These are phyloP conservation scores for Chaetomium sp. DNA, from an alignment of 2,329 filamentous ascomycete genomes.

Conservation along the genomic window DNA sequence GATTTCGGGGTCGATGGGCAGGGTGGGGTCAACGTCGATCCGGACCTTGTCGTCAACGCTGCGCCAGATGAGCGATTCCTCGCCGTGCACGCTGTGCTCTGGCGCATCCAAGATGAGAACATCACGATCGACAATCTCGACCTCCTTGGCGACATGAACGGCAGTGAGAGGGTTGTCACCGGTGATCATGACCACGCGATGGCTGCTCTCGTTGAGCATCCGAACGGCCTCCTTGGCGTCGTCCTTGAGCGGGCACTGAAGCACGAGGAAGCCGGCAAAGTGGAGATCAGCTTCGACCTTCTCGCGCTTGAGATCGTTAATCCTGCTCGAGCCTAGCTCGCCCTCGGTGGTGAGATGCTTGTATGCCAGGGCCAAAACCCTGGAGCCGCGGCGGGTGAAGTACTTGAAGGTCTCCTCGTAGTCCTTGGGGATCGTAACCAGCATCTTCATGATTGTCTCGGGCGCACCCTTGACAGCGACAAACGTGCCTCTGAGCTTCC, in stretches of 20 bases:
- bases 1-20: constrained; percentile 79
- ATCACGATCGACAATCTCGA: constrained; percentile 96
- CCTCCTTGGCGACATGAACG: constrained; percentile 90
- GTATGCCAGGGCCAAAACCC: constrained; percentile 90
- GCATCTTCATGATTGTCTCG: constrained; percentile 94
- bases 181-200: constrained; percentile 98
- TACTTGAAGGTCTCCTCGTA: constrained; percentile 99
- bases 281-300: constrained; percentile 80
- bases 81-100: constrained; percentile 79
- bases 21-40: constrained; percentile 81
- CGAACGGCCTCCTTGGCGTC: constrained; percentile 91
- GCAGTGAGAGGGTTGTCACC: constrained; percentile 97
- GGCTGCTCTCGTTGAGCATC: constrained; percentile 98
- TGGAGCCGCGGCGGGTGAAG: constrained; percentile 92
- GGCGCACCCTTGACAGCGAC: constrained; percentile 96
- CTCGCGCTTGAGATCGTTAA: constrained; percentile 94
- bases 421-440: constrained; percentile 76
- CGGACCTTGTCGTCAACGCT: constrained; percentile 88
- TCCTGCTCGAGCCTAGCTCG: constrained; percentile 79
- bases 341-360: constrained; percentile 82
- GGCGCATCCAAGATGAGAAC: constrained; percentile 93
- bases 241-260: constrained; percentile 94
- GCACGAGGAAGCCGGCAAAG: constrained; percentile 93
- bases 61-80: constrained; percentile 86
- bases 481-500: constrained; percentile 82